Evolutionary conservation across 306 rosid species (phyloP).

Genomic region (Rosa rugosa): DNA sequence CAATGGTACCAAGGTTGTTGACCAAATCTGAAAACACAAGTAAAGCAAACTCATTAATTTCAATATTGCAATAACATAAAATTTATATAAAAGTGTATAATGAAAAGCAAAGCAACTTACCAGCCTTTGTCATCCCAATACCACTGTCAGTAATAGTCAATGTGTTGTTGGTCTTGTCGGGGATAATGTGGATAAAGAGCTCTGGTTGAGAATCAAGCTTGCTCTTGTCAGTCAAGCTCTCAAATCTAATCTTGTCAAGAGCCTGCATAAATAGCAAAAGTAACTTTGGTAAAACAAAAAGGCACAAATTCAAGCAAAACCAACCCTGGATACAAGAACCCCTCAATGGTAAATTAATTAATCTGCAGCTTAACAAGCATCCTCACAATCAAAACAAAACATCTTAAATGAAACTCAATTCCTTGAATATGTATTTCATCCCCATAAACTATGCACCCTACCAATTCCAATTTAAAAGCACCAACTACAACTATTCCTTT

Average conservation of each 20-base stretch:
- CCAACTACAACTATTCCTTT: not conserved
- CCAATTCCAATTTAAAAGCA: not conserved
- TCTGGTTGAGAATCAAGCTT: conserved; percentile 92
- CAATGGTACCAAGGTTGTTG: conserved; percentile 94
- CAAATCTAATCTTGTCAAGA: conserved; percentile 82
- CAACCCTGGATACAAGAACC: not conserved
- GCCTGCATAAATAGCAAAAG: conserved; percentile 42
- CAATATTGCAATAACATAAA: not conserved
- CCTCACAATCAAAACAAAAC: not conserved
- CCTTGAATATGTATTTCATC: no score
- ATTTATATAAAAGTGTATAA: not conserved
- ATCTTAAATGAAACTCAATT: no score
- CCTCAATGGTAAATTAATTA: not conserved
- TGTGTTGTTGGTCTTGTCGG: conserved; percentile 75
- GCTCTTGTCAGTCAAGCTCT: conserved; percentile 91
- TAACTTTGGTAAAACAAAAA: no score
- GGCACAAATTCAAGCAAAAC: not conserved
- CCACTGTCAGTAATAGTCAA: conserved; percentile 89
- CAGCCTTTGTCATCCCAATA: conserved; percentile 96
- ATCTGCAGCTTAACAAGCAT: not conserved
- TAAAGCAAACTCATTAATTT: not conserved
- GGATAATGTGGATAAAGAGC: conserved; percentile 78
- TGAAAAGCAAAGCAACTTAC: conserved; percentile 30
- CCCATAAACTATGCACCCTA: not conserved
- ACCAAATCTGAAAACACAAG: conserved; percentile 67